Evolutionary conservation across 345 rosid genomes (phyloP), one percentile per base, ranked within the genome.

Genomic region (Balakata baccata): DNA sequence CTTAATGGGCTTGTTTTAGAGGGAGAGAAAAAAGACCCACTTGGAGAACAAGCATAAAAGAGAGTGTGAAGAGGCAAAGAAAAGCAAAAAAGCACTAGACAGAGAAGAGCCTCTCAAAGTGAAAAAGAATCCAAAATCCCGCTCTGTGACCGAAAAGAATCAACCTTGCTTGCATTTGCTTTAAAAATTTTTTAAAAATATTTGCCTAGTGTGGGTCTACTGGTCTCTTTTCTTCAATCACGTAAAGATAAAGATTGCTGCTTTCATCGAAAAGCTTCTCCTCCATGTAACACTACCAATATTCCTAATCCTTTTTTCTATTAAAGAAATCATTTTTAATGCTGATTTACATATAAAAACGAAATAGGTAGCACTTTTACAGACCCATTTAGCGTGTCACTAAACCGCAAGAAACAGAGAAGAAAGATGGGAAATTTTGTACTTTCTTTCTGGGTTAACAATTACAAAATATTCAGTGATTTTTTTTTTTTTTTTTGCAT

Each of bases 181-280:
- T 29, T 29, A 29, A 29, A 29, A 1, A 49, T 23, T 76, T 75
- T 64, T 64, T 16, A 34, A 34, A 69, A 47, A 34, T 0, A 50
- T 59, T 76, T 77, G 13, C 51, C 46, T 10, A 5, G 11, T 57
- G 49, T 70, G 65, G 67, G 75, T 77, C 57, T 61, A 10, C 20
- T 7, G 0, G 39, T 75, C 46, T 49, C 47, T 67, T 64, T 46
- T 38, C 74, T 73, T 51, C 81, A 64, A 25, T 60, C 74, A 81
- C 79, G 89, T 81, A 84, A 83, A 86, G 86, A 50, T 61, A 62
- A 79, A 85, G 84, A 43, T 64, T 68, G 58, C 66, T 23, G 68
- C 59, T 20, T 77, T 53, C 77, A 68, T 53, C 56, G 14, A 66
- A 83, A 83, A 81, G 81, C 79, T 69, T 50, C 82, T 73, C 63